Conservation (phyloP, 352 stramenopile species). For the Pythium dissimile region DNA sequence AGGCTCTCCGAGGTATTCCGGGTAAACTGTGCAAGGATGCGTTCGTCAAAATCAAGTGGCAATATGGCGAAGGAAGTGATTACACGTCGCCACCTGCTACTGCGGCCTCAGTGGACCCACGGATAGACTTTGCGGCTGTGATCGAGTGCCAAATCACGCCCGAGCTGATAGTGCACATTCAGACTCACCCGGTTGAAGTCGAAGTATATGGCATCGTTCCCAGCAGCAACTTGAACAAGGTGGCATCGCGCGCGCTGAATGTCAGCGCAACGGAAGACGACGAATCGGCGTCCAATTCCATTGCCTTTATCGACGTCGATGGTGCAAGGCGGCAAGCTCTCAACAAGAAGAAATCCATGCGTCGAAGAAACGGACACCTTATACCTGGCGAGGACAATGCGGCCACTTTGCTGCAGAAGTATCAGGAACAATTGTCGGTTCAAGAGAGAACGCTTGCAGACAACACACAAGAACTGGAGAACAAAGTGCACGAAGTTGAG, state of each 20-base stretch:
- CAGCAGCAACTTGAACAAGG: slow-evolving; percentile 71
- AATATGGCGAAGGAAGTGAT: slow-evolving; percentile 20
- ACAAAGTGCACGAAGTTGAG: slow-evolving; percentile 41
- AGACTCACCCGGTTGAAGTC: slow-evolving; percentile 50
- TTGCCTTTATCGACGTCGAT: slow-evolving; percentile 61
- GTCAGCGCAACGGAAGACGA: slow-evolving; percentile 10
- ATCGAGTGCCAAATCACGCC: slow-evolving; percentile 52
- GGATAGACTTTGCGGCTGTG: slow-evolving; percentile 51
- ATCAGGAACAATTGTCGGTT: slow-evolving; percentile 45
- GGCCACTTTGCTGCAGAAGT: slow-evolving; percentile 30
- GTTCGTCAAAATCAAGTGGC: slow-evolving; percentile 59
- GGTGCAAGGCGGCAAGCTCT: slow-evolving; percentile 22
- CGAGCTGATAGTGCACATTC: slow-evolving; percentile 42
- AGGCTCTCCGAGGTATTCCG: slow-evolving; percentile 54
- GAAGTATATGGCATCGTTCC: slow-evolving; percentile 66
- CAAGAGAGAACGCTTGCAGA: slow-evolving; percentile 52
- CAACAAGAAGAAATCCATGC: slow-evolving; percentile 47
- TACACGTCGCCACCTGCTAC: slow-evolving; percentile 43
- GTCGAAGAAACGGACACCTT: slow-evolving; percentile 31
- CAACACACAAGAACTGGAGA: slow-evolving; percentile 63
- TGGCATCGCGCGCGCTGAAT: slow-evolving; percentile 49
- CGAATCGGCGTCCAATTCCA: slow-evolving; percentile 22
- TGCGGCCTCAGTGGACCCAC: slow-evolving; percentile 53
- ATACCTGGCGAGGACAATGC: slow-evolving; percentile 32
- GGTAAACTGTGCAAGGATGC: slow-evolving; percentile 72